phyloP scores from a whole-genome alignment of 805 yeast genomes.

The Nakazawaea ishiwadae region DNA sequence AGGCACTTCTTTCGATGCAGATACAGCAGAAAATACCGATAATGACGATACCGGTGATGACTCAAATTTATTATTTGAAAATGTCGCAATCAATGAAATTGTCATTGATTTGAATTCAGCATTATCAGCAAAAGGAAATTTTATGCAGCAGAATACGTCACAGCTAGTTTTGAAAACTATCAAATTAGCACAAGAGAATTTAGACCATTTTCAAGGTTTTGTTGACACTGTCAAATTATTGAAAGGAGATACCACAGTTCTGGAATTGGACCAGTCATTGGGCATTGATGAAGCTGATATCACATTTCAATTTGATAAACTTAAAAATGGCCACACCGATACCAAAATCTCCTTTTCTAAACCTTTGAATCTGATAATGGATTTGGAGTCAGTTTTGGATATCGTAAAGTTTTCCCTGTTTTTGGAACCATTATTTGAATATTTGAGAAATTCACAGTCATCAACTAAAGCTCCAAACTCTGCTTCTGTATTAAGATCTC shows the following conservation, averaged over 20 bases:
- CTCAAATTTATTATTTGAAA: slow-evolving; percentile 28
- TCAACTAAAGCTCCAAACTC: background rate
- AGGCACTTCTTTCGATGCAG: slow-evolving; percentile 1
- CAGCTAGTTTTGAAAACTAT: slow-evolving; percentile 25
- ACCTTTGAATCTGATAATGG: slow-evolving; percentile 24
- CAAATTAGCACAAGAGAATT: slow-evolving; percentile 38
- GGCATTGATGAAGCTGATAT: slow-evolving; percentile 38
- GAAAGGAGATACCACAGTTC: slow-evolving; percentile 22
- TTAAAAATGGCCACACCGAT: slow-evolving; percentile 21
- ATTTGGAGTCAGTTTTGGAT: slow-evolving; percentile 8
- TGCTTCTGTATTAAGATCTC: background rate
- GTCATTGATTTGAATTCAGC: slow-evolving; percentile 44
- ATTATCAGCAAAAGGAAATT: slow-evolving; percentile 33
- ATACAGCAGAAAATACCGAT: slow-evolving; percentile 1
- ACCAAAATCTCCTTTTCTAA: slow-evolving; percentile 42
- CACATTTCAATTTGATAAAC: slow-evolving; percentile 38
- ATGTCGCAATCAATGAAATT: slow-evolving; percentile 32
- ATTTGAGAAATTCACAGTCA: background rate
- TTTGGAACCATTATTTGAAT: slow-evolving; percentile 15
- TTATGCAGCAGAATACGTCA: slow-evolving; percentile 30
- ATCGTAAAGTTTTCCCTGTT: slow-evolving; percentile 12
- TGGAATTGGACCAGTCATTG: slow-evolving; percentile 17
- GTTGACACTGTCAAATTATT: slow-evolving; percentile 29
- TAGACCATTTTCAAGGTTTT: slow-evolving; percentile 43
- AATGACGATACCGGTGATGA: slow-evolving; percentile 16